Base-by-base conservation (phyloP, 2,329 filamentous ascomycete species). In the Penicillium thymicola region DNA sequence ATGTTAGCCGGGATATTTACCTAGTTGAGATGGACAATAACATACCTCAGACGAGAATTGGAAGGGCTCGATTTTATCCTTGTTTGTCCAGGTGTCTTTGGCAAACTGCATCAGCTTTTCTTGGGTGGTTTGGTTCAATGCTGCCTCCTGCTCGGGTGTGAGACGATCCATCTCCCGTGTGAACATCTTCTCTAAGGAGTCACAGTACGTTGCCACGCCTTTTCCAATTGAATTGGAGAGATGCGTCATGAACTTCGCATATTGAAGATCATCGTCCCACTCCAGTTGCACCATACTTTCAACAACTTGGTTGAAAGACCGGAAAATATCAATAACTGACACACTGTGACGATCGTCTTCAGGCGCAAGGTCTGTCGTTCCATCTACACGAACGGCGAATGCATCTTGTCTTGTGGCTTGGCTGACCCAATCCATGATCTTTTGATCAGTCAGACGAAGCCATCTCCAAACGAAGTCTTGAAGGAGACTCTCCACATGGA, bases 181-280 rank as follows among this genome's bases (percentile, higher is more conserved):
- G 68, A 99, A 99, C 61, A 84, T 86, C 64, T 89, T 85, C 67
- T 97, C 94, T 27, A 97, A 81, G 44, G 93, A 79, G 70, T 99
- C 94, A 71, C 94, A 99, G 72, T 99, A 99, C 64, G 86, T 85
- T 13, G 89, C 88, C 46, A 99, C 84, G 18, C 91, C 92, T 45
- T 84, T 82, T 2, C 92, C 88, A 58, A 97, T 90, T 0, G 89
- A 88, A 67, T 92, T 95, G 14, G 92, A 87, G 16, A 97, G 79
- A 2, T 91, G 86, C 16, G 94, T 99, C 92, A 97, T 97, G 75
- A 99, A 99, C 60, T 92, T 91, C 38, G 94, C 93, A 70, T 96
- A 90, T 63, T 96, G 92, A 37, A 96, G 81, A 67, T 96, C 90
- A 70, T 97, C 91, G 62, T 92, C 89, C 94, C 94, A 99, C 59